Evolutionary conservation across 2,329 filamentous ascomycete species (phyloP).

Genomic region (Xylariaceae sp.): DNA sequence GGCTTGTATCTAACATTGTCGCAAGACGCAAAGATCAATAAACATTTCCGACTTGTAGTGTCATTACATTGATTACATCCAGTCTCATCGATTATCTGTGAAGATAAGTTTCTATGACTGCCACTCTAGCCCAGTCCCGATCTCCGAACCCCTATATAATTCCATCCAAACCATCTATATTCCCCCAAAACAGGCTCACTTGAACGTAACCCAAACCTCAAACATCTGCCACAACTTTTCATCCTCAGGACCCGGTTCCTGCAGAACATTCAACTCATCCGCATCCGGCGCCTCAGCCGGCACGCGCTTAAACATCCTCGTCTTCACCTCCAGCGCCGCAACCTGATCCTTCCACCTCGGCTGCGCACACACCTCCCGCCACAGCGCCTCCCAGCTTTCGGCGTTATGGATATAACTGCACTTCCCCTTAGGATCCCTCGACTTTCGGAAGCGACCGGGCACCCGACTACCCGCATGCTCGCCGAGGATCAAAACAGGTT

Average conservation of each 20-base stretch:
- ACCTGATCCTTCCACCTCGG: slow-evolving; percentile 22
- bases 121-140: not conserved
- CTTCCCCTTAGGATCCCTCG: slow-evolving; percentile 5
- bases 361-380: slow-evolving; percentile 21
- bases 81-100: not conserved
- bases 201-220: slow-evolving; percentile 28
- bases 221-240: slow-evolving; percentile 23
- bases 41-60: not conserved
- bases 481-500: slow-evolving; percentile 32
- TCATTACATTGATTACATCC: not conserved
- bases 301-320: slow-evolving; percentile 19
- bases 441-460: slow-evolving; percentile 6
- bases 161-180: not conserved
- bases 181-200: not conserved
- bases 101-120: slow-evolving; percentile 37
- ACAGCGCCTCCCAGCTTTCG: slow-evolving; percentile 25
- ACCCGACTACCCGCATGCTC: slow-evolving; percentile 20
- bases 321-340: slow-evolving; percentile 22
- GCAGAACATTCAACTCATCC: slow-evolving; percentile 10
- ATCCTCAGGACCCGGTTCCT: slow-evolving; percentile 6
- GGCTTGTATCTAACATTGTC: too few species aligned
- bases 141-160: not conserved
- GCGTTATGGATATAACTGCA: slow-evolving; percentile 23
- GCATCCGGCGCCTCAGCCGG: slow-evolving; percentile 10
- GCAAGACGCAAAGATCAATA: too few species aligned